Conservation (phyloP, 2,329 filamentous ascomycete species). For the Colletotrichum brevisporum region DNA sequence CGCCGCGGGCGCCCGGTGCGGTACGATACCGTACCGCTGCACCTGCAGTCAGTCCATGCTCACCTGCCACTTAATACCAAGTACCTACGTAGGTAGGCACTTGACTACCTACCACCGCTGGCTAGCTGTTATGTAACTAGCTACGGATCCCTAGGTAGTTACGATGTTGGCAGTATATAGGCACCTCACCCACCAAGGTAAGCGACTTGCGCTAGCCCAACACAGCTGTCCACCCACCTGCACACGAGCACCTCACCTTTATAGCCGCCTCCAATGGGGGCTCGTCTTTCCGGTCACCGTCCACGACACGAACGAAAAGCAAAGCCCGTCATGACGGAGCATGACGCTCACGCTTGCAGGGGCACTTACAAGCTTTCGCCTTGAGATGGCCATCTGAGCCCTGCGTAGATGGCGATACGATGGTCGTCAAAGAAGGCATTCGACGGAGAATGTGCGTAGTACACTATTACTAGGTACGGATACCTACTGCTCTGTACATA, state of each 20-base stretch:
- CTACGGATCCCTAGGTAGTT: no score
- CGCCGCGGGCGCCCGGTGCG: constrained; percentile 32
- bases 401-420: neutral
- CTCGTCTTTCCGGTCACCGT: constrained; percentile 10
- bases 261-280: constrained; percentile 35
- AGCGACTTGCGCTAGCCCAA: constrained; percentile 4
- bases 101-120: neutral
- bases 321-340: constrained; percentile 19
- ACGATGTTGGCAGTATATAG: neutral
- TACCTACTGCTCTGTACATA: no score
- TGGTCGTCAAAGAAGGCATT: neutral
- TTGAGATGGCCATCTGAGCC: neutral
- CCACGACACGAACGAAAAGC: constrained; percentile 1
- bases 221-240: constrained; percentile 3
- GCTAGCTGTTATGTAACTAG: no score
- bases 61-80: constrained; percentile 9
- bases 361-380: constrained; percentile 15
- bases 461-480: no score
- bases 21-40: constrained; percentile 33
- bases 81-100: neutral
- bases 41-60: constrained; percentile 22
- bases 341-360: constrained; percentile 30
- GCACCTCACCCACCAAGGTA: neutral
- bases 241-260: constrained; percentile 12
- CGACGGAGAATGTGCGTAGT: no score